Evolutionary conservation across 176 grass and related monocot species (phyloP).

Genomic region (Oryza glumipatula): DNA sequence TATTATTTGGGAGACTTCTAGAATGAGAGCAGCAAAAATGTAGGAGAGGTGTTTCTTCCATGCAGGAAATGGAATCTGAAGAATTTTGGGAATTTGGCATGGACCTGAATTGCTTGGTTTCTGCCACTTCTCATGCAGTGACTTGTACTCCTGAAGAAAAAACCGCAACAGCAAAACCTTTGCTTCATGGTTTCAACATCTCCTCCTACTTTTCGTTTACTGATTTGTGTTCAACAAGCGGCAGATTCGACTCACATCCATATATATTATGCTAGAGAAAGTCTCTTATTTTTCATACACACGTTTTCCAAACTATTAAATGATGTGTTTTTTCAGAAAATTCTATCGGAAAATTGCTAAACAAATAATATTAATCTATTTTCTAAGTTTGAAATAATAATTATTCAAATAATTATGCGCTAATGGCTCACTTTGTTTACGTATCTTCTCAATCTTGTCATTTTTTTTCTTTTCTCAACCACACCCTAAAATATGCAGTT

Average conservation of each 20-base stretch:
- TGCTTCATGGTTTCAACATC: slow-evolving; percentile 14
- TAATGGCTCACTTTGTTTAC: too few species aligned
- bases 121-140: not conserved
- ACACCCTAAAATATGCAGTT: not conserved
- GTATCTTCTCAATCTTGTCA: too few species aligned
- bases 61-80: slow-evolving; percentile 19
- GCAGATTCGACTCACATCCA: slow-evolving; percentile 13
- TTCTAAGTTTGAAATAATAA: too few species aligned
- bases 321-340: too few species aligned
- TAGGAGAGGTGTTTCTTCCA: not conserved
- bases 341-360: too few species aligned
- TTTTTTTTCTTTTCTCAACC: too few species aligned
- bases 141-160: not conserved
- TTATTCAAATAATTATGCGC: too few species aligned
- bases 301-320: too few species aligned
- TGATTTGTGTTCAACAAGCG: not conserved
- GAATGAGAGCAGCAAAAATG: not conserved
- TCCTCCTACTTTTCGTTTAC: not conserved
- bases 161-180: not conserved
- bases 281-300: too few species aligned
- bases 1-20: not conserved
- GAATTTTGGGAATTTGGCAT: not conserved
- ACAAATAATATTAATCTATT: too few species aligned
- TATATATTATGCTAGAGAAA: not conserved
- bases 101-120: not conserved